Conservation (phyloP, 177 flowering plant genomes). For the Vitis hybrid region DNA sequence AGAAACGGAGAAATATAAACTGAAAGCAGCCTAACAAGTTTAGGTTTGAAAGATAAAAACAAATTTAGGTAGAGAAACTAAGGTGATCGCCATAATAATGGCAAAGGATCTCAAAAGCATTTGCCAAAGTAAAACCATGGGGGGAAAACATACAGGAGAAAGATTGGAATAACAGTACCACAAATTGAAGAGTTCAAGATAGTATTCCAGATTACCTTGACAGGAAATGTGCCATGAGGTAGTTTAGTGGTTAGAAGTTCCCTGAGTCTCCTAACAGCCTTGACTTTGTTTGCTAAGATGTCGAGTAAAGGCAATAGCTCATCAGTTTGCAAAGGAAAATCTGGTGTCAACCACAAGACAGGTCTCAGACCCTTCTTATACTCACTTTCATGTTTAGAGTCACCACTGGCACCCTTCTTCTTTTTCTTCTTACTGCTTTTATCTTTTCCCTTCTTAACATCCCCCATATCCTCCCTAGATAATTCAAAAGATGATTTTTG, state of each 20-base stretch:
- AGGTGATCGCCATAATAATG: neutral
- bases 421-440: slow-evolving; percentile 83
- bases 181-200: slow-evolving; percentile 7
- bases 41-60: too few relatives aligned
- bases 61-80: neutral
- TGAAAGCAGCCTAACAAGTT: too few relatives aligned
- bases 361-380: slow-evolving; percentile 95
- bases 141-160: neutral
- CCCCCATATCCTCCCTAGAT: slow-evolving; percentile 51
- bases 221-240: slow-evolving; percentile 87
- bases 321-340: slow-evolving; percentile 89
- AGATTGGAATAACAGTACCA: neutral
- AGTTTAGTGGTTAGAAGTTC: slow-evolving; percentile 96
- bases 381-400: slow-evolving; percentile 82
- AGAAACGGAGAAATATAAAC: too few relatives aligned
- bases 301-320: slow-evolving; percentile 93
- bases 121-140: neutral
- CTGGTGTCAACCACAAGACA: slow-evolving; percentile 92
- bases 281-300: slow-evolving; percentile 97
- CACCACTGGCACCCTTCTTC: slow-evolving; percentile 58
- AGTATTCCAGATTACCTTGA: slow-evolving; percentile 62
- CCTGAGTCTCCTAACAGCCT: slow-evolving; percentile 91
- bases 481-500: slow-evolving; percentile 54
- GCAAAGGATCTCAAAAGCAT: neutral
- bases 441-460: slow-evolving; percentile 65